Base-by-base conservation (phyloP, 768 basidiomycete species). In the Coprinellus aureogranulatus region DNA sequence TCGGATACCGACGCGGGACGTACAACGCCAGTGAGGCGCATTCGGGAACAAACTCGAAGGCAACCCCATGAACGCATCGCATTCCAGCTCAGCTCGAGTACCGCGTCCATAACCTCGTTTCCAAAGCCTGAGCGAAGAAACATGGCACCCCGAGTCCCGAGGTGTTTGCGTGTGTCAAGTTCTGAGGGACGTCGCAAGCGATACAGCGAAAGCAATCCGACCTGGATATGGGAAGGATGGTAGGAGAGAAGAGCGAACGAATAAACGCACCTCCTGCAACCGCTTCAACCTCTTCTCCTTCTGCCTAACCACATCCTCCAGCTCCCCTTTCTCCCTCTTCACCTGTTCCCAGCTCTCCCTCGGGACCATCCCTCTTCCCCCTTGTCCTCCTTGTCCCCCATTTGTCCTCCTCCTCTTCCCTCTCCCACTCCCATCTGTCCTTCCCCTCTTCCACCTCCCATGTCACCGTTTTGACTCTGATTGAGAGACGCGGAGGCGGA, bases 271-370 rank as follows among this genome's bases (percentile, higher is more conserved):
- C 83, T 95, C 85, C 65, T 94, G 86, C 28, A 98, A 75, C 41
- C 92, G 77, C 54, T 88, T 66, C 14, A 95, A 72, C 30, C 92
- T 78, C 68, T 92, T 94, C 70, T 92, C 91, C 68, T 90, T 91
- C 75, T 92, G 86, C 61, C 79, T 81, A 50, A 92, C 73, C 8
- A 77, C 73, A 3, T 81, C 81, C 62, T 87, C 78, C 11, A 94
- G 75, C 39, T 88, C 87, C 47, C 74, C 69, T 65, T 90, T 90
- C 66, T 93, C 90, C 57, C 80, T 79, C 46, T 79, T 74, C 2
- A 90, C 75, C 1, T 86, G 78, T 52, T 93, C 90, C 79, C 81
- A 94, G 64, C 90, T 91, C 70, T 87, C 88, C 2, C 88, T 77
- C 1, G 93, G 92, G 0, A 97, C 86, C 3, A 88, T 70, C 9